Conservation (phyloP, 805 yeast species). For the Pichia nakasei region DNA sequence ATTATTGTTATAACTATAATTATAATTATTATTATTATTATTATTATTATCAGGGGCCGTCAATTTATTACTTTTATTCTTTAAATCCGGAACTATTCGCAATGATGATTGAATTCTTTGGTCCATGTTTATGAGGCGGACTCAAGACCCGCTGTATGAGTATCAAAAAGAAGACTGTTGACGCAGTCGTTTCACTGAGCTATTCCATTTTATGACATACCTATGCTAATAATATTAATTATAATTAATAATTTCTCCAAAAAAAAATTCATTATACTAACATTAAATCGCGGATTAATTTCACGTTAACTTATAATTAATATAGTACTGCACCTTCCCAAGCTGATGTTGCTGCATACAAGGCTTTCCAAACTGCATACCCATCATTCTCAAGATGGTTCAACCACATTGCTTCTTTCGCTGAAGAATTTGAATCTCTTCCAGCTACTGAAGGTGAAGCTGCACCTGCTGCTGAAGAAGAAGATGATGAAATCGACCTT, state of each 20-base stretch:
- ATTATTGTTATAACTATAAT: background rate
- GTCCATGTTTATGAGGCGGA: constrained; percentile 98
- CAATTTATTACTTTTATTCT: background rate
- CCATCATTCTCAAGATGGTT: constrained; percentile 98
- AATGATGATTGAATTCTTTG: constrained; percentile 68
- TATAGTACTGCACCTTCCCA: constrained; percentile 79
- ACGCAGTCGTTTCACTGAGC: constrained; percentile 15
- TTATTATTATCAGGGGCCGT: no score
- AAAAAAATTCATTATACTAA: no score
- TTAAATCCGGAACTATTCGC: background rate
- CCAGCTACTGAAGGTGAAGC: constrained; percentile 69
- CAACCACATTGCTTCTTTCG: constrained; percentile 93
- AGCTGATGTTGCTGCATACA: constrained; percentile 91
- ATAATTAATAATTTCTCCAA: no score
- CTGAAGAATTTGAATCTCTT: constrained; percentile 71
- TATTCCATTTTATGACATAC: background rate
- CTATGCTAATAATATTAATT: background rate
- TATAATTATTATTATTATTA: background rate
- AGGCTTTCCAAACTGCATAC: constrained; percentile 86
- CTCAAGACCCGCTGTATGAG: constrained; percentile 93
- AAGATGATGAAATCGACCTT: constrained; percentile 85
- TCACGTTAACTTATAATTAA: constrained; percentile 12
- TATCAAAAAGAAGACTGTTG: constrained; percentile 43
- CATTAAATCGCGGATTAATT: no score
- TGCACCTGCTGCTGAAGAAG: constrained; percentile 54